Percentiles rank a stretch among this genome's conserved stretches.
phyloP scores from a whole-genome alignment of 2,329 filamentous ascomycete species.

The Rhinocladiella mackenziei region DNA sequence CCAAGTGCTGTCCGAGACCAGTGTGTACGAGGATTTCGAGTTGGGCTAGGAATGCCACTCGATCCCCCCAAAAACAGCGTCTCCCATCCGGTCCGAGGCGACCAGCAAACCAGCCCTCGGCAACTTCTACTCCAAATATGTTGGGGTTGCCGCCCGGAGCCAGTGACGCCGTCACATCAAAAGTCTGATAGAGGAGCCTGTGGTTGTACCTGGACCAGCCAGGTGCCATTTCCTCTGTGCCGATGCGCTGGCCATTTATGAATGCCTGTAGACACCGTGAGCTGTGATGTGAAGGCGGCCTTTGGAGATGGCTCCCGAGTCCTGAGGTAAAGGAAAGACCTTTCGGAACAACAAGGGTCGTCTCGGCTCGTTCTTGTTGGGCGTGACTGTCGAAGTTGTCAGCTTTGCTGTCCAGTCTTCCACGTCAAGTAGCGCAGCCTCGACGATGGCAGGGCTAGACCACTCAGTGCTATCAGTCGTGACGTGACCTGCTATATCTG shows the following conservation, averaged over 20 bases:
- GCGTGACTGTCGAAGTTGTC: too few species aligned
- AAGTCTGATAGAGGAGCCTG: slow-evolving; percentile 52
- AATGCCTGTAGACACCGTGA: slow-evolving; percentile 46
- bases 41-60: slow-evolving; percentile 32
- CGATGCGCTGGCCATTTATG: slow-evolving; percentile 47
- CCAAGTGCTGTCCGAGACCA: slow-evolving; percentile 32
- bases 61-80: slow-evolving; percentile 29
- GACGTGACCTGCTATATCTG: too few species aligned
- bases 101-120: slow-evolving; percentile 49
- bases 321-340: too few species aligned
- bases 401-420: too few species aligned
- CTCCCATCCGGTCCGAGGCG: slow-evolving; percentile 34
- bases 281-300: slow-evolving; percentile 49
- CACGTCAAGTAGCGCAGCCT: too few species aligned
- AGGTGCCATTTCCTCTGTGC: slow-evolving; percentile 44
- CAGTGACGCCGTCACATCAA: slow-evolving; percentile 46
- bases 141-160: slow-evolving; percentile 39
- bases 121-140: slow-evolving; percentile 42
- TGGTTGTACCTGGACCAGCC: slow-evolving; percentile 53
- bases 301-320: too few species aligned
- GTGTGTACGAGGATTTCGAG: slow-evolving; percentile 29
- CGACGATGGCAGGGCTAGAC: too few species aligned
- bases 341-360: too few species aligned
- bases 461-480: too few species aligned
- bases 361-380: too few species aligned